These are phyloP conservation scores for Fulvia fulva DNA, from an alignment of 2,329 filamentous ascomycete species.

Conservation along the genomic window DNA sequence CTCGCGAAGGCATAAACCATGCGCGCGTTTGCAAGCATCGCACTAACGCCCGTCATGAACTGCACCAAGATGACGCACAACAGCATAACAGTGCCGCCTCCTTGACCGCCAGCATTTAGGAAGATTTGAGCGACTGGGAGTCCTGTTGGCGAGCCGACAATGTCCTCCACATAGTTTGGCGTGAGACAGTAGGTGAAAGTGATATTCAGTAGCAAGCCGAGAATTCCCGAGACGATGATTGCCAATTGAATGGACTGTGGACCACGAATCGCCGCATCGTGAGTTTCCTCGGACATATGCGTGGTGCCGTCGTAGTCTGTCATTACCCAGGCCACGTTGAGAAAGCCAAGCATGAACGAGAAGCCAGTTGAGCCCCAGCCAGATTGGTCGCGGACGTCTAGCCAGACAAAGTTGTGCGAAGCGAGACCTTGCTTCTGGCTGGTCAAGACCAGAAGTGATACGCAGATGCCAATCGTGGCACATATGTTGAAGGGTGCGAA, in stretches of 20 bases:
- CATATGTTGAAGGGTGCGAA: slow-evolving; percentile 64
- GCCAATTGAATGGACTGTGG: slow-evolving; percentile 52
- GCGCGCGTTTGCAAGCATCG: slow-evolving; percentile 58
- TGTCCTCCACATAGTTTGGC: slow-evolving; percentile 49
- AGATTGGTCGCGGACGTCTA: slow-evolving; percentile 57
- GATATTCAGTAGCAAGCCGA: slow-evolving; percentile 62
- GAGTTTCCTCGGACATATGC: slow-evolving; percentile 65
- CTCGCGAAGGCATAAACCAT: slow-evolving; percentile 40
- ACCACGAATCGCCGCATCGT: slow-evolving; percentile 58
- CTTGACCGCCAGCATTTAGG: slow-evolving; percentile 51
- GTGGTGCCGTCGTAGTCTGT: slow-evolving; percentile 66
- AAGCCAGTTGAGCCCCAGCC: slow-evolving; percentile 60
- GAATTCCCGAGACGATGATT: slow-evolving; percentile 50
- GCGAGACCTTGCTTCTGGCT: slow-evolving; percentile 49
- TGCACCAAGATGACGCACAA: slow-evolving; percentile 55
- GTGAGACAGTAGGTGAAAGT: slow-evolving; percentile 60
- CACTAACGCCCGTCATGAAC: slow-evolving; percentile 61
- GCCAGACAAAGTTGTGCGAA: slow-evolving; percentile 58
- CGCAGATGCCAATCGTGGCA: slow-evolving; percentile 58
- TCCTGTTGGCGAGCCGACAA: slow-evolving; percentile 56
- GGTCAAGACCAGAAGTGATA: slow-evolving; percentile 55
- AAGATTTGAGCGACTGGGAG: slow-evolving; percentile 55
- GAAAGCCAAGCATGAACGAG: slow-evolving; percentile 58
- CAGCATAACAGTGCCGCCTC: slow-evolving; percentile 24
- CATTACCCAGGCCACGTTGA: slow-evolving; percentile 61